These are phyloP conservation scores for Globisporangium alternatum DNA, from an alignment of 352 stramenopile genomes.

Conservation along the genomic window DNA sequence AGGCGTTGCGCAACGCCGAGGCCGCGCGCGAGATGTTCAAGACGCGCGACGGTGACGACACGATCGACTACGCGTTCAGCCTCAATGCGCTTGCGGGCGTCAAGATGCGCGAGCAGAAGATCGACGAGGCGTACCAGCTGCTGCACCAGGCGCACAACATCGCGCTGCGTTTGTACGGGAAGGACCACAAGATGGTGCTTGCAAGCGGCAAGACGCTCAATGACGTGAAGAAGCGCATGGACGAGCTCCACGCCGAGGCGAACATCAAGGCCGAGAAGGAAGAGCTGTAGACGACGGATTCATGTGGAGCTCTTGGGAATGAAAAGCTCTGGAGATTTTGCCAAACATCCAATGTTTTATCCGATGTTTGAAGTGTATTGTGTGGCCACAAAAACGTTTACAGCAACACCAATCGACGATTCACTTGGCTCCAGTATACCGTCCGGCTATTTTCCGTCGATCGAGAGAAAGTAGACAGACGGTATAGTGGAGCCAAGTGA, in stretches of 20 bases:
- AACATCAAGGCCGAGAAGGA: constrained; percentile 13
- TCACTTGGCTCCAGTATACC: too few species aligned
- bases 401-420: too few species aligned
- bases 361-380: not conserved
- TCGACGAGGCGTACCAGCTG: constrained; percentile 53
- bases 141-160: constrained; percentile 69
- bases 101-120: constrained; percentile 61
- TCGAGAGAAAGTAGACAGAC: too few species aligned
- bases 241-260: constrained; percentile 25
- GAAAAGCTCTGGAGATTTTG: not conserved
- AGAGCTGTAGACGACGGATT: constrained; percentile 9
- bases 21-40: constrained; percentile 52
- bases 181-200: constrained; percentile 55
- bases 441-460: too few species aligned
- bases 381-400: not conserved
- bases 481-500: too few species aligned
- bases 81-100: constrained; percentile 80
- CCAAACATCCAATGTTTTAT: not conserved
- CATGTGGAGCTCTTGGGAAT: not conserved
- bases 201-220: constrained; percentile 61
- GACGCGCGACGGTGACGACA: constrained; percentile 61
- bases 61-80: constrained; percentile 72
- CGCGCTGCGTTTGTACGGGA: constrained; percentile 60
- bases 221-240: constrained; percentile 57
- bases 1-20: constrained; percentile 36